Evolutionary conservation across 345 rosid species (phyloP).

Genomic region (Fremontodendron californicum): DNA sequence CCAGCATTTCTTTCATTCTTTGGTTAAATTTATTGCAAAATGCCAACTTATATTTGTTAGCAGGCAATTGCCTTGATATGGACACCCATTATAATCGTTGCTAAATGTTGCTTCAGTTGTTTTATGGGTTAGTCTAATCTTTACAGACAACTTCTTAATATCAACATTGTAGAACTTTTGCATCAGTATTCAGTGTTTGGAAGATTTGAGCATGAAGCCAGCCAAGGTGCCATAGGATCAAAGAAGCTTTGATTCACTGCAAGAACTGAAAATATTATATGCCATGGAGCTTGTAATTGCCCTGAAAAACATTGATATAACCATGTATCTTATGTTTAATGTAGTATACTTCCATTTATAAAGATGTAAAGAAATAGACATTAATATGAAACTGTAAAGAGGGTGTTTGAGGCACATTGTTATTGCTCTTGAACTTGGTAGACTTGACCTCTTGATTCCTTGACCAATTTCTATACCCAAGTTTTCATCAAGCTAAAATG

Average conservation of each 20-base stretch:
- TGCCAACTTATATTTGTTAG: not conserved
- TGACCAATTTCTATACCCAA: not conserved
- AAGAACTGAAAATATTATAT: not conserved
- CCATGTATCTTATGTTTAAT: not conserved
- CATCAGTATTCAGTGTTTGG: not conserved
- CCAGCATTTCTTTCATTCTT: no score
- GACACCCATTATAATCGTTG: constrained; percentile 43
- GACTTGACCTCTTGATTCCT: not conserved
- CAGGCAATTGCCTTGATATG: constrained; percentile 55
- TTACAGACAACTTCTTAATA: constrained; percentile 36
- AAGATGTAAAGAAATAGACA: no score
- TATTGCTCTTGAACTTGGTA: not conserved
- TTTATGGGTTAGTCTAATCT: constrained; percentile 32
- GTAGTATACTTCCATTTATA: not conserved
- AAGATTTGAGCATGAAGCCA: not conserved
- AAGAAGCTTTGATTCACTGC: not conserved
- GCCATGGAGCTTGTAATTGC: not conserved
- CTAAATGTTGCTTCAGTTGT: constrained; percentile 37
- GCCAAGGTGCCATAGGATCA: not conserved
- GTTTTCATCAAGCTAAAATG: not conserved
- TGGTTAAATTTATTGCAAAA: not conserved
- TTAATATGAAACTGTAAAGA: not conserved
- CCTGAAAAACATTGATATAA: not conserved
- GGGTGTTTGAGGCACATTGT: not conserved
- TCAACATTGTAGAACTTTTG: constrained; percentile 17